A percentile compares a stretch with the other conserved stretches of the same genome.
These are phyloP conservation scores for Ceratocystis albifundus DNA, from an alignment of 2,329 filamentous ascomycete genomes.

Conservation along the genomic window DNA sequence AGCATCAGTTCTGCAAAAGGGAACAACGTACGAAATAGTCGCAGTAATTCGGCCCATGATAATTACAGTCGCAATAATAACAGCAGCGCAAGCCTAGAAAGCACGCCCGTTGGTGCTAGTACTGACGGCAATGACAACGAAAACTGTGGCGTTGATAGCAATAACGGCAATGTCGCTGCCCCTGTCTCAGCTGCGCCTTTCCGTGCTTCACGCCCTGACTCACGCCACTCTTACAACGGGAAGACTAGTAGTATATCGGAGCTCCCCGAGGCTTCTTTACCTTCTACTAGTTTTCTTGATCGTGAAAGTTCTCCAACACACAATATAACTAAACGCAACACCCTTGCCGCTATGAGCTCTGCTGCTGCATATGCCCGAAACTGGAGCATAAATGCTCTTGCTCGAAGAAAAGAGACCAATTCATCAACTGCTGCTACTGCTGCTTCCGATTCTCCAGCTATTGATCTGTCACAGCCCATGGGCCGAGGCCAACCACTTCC, in stretches of 20 bases:
- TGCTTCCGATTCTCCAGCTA: conserved; percentile 24
- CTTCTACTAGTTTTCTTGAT: neutral
- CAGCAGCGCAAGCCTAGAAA: conserved; percentile 25
- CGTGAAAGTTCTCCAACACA: neutral
- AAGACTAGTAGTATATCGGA: conserved; percentile 1
- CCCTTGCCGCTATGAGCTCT: conserved; percentile 44
- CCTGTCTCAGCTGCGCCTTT: neutral
- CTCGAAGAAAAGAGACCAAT: conserved; percentile 34
- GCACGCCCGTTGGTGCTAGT: neutral
- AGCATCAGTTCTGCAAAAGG: conserved; percentile 5
- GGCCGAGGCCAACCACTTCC: conserved; percentile 72
- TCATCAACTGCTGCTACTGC: conserved; percentile 17
- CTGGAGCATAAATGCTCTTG: conserved; percentile 48
- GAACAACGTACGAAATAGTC: conserved; percentile 1
- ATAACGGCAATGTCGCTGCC: neutral
- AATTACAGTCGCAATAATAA: conserved; percentile 7
- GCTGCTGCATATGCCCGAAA: conserved; percentile 45
- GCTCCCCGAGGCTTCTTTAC: conserved; percentile 8
- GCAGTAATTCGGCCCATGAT: neutral
- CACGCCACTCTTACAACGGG: conserved; percentile 6
- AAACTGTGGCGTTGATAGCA: neutral
- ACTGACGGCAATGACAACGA: neutral
- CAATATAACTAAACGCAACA: conserved; percentile 28
- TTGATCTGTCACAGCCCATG: conserved; percentile 56
- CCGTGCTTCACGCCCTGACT: conserved; percentile 13